A percentile compares a stretch with the other conserved stretches of the same genome.
Evolutionary conservation across 352 stramenopile genomes (phyloP).

Genomic region (Phytophthora niederhauseri): DNA sequence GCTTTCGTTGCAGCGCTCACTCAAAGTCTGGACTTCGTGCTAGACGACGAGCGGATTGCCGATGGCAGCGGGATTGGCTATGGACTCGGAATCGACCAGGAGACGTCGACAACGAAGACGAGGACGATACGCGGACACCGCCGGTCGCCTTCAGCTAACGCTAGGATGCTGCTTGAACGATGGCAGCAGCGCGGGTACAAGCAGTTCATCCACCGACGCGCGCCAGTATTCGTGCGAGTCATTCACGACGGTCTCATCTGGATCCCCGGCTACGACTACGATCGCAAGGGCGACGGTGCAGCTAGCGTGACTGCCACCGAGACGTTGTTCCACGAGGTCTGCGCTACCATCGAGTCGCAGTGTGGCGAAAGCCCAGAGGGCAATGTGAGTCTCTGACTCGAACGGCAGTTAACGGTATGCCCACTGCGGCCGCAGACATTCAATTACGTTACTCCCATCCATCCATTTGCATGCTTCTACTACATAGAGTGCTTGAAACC

Average conservation of each 20-base stretch:
- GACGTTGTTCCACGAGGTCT: conserved; percentile 37
- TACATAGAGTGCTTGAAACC: conserved; percentile 13
- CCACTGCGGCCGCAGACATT: conserved; percentile 9
- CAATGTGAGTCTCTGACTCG: conserved; percentile 14
- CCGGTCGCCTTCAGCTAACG: conserved; percentile 42
- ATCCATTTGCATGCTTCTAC: conserved; percentile 10
- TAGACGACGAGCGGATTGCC: conserved; percentile 75
- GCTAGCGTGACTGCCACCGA: conserved; percentile 17
- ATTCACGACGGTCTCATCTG: conserved; percentile 74
- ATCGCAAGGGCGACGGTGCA: conserved; percentile 50
- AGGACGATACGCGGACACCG: conserved; percentile 28
- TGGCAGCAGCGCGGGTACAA: conserved; percentile 72
- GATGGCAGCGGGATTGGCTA: conserved; percentile 70
- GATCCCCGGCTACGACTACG: conserved; percentile 81
- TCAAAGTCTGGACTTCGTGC: conserved; percentile 58
- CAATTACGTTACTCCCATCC: conserved; percentile 16
- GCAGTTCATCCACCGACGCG: conserved; percentile 74
- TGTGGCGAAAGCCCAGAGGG: conserved; percentile 10
- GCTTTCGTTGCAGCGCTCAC: conserved; percentile 44
- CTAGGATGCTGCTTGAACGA: conserved; percentile 41
- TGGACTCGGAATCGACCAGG: conserved; percentile 63
- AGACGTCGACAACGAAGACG: conserved; percentile 33
- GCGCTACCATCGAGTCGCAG: conserved; percentile 30
- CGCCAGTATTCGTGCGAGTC: conserved; percentile 73
- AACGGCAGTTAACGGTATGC: neutral